Evolutionary conservation across 75 land plant genomes (phyloP).

Genomic region (Pinus taeda): DNA sequence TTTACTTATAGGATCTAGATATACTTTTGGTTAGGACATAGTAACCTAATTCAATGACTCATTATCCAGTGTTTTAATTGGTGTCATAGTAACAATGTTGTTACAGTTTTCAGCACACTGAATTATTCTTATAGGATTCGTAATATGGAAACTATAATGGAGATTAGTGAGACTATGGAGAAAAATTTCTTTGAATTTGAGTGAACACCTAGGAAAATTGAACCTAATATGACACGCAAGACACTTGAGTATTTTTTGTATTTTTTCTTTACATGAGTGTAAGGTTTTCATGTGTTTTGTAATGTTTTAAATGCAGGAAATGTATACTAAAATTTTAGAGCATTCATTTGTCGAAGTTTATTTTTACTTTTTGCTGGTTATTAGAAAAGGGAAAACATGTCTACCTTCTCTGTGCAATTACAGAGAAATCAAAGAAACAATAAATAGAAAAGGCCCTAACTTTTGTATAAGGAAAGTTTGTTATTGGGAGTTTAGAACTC

Average conservation of each 20-base stretch:
- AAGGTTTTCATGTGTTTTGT: not conserved
- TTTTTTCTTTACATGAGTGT: conserved; percentile 4
- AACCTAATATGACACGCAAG: conserved; percentile 94
- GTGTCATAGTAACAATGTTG: conserved; percentile 74
- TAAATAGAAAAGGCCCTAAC: not conserved
- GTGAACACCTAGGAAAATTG: conserved; percentile 92
- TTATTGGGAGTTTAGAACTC: no score
- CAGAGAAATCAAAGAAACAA: no score
- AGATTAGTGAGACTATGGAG: conserved; percentile 57
- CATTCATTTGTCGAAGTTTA: conserved; percentile 6
- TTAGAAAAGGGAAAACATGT: no score
- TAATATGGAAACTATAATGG: conserved; percentile 72
- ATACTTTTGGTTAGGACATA: conserved; percentile 84
- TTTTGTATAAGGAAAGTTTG: no score
- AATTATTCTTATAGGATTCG: conserved; percentile 69
- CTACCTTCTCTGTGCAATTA: no score
- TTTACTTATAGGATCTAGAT: conserved; percentile 90
- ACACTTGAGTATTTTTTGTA: conserved; percentile 92
- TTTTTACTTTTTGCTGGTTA: not conserved
- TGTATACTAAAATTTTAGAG: not conserved
- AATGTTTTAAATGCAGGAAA: not conserved
- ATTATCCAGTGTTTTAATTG: conserved; percentile 94
- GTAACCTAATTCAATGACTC: conserved; percentile 89
- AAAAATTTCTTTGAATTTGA: conserved; percentile 80
- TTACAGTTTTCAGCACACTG: conserved; percentile 67